A percentile compares a stretch with the other conserved stretches of the same genome.
Evolutionary conservation across 225 moss, liverwort and hornwort species (phyloP).

Genomic region (Climacium dendroides): DNA sequence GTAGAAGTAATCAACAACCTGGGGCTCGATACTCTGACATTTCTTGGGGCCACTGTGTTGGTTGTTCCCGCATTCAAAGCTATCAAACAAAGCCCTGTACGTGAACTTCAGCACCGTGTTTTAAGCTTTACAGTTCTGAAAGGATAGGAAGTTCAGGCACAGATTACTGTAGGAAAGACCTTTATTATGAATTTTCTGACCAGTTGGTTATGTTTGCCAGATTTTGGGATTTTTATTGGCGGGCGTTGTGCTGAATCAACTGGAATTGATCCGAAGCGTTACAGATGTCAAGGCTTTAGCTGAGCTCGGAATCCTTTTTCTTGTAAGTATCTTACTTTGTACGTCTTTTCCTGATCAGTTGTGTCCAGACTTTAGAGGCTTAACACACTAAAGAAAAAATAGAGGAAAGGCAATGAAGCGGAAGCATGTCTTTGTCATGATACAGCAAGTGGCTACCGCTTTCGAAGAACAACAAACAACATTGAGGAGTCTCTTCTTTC

Average conservation of each 20-base stretch:
- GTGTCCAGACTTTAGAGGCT: neutral
- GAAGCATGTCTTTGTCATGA: neutral
- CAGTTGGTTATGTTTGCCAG: slow-evolving; percentile 24
- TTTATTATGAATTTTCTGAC: neutral
- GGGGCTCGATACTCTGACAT: slow-evolving; percentile 84
- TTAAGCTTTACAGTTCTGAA: neutral
- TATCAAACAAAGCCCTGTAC: slow-evolving; percentile 89
- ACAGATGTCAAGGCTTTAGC: slow-evolving; percentile 92
- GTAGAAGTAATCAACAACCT: slow-evolving; percentile 76
- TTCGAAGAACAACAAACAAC: neutral
- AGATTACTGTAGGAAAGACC: neutral
- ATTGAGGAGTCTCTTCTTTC: neutral
- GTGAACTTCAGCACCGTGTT: slow-evolving; percentile 1
- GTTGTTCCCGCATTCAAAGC: slow-evolving; percentile 84
- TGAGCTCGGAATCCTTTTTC: slow-evolving; percentile 92
- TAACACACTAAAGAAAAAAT: neutral
- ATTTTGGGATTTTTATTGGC: slow-evolving; percentile 94
- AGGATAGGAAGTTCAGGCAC: neutral
- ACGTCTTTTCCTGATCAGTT: neutral
- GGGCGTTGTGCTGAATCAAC: slow-evolving; percentile 83
- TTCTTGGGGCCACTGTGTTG: slow-evolving; percentile 87
- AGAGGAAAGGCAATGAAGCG: neutral
- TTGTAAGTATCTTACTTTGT: slow-evolving; percentile 31
- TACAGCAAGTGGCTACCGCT: neutral
- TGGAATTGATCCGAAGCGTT: slow-evolving; percentile 86